A percentile compares a stretch with the other conserved stretches of the same genome.
These are phyloP conservation scores for Wolfiporia cocos DNA, from an alignment of 1,284 basidiomycete genomes.

Conservation along the genomic window DNA sequence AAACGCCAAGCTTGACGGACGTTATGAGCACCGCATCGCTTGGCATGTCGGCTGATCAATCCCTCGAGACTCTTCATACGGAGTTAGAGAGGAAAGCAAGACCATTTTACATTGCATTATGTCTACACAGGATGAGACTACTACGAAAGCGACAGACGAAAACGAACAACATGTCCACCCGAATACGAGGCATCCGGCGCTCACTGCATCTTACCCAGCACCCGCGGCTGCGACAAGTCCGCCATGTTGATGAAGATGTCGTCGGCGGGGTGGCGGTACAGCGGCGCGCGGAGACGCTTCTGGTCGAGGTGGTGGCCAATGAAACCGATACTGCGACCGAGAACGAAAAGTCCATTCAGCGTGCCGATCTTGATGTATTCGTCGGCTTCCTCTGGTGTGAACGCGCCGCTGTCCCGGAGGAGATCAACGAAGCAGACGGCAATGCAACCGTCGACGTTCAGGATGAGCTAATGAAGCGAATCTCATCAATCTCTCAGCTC, in stretches of 20 bases:
- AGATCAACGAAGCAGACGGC: slow-evolving; percentile 98
- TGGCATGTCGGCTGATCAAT: too few relatives aligned
- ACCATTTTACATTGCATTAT: slow-evolving; percentile 2
- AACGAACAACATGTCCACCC: not conserved
- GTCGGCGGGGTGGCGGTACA: slow-evolving; percentile 89
- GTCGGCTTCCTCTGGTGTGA: slow-evolving; percentile 93
- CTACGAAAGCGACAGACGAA: slow-evolving; percentile 1
- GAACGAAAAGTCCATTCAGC: slow-evolving; percentile 95
- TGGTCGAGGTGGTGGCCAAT: slow-evolving; percentile 94
- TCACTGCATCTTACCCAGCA: slow-evolving; percentile 54
- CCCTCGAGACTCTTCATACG: too few relatives aligned
- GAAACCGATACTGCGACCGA: slow-evolving; percentile 97
- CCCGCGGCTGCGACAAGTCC: slow-evolving; percentile 71
- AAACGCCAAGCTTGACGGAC: too few relatives aligned
- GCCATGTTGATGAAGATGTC: slow-evolving; percentile 87
- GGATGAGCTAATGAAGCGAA: slow-evolving; percentile 54
- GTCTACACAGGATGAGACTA: not conserved
- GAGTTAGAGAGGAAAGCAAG: not conserved
- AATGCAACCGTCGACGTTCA: slow-evolving; percentile 97
- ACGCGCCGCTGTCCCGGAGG: slow-evolving; percentile 88
- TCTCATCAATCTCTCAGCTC: slow-evolving; percentile 4
- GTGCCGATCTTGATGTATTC: slow-evolving; percentile 97
- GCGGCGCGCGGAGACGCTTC: slow-evolving; percentile 87
- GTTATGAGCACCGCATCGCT: too few relatives aligned
- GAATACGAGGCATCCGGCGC: not conserved